Evolutionary conservation across 2,329 filamentous ascomycete species (phyloP), one percentile per base, ranked within the genome.

Genomic region (Blumeria graminis): DNA sequence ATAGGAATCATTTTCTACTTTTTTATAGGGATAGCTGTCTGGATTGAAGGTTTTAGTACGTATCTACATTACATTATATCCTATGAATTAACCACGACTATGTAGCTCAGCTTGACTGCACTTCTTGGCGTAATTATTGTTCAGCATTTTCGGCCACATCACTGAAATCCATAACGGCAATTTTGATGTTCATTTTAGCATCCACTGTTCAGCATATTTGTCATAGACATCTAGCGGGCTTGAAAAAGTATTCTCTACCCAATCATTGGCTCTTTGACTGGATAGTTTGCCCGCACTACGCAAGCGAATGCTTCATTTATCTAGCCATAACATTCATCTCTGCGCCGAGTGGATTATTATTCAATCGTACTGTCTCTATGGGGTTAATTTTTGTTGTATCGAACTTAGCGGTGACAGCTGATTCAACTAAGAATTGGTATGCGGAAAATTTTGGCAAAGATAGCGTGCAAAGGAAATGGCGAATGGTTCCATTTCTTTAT

Each of bases 231-330:
- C 75, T 92, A 18, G 78, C 81, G 45, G 75, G 76, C 41, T 70
- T 92, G 58, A 77, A 79, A 65, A 90, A 88, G 65, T 96, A 98
- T 69, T 84, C 84, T 10, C 73, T 96, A 28, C 90, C 90, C 0
- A 71, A 75, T 1, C 75, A 83, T 58, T 81, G 82, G 2, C 70
- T 84, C 57, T 98, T 96, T 68, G 72, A 72, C 48, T 72, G 74
- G 57, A 68, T 93, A 22, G 70, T 95, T 41, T 93, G 85, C 63
- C 88, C 92, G 16, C 92, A 98, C 69, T 98, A 96, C 68, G 84
- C 84, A 3, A 86, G 83, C 64, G 92, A 96, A 70, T 89, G 86
- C 65, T 66, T 84, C 43, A 78, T 95, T 58, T 96, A 98, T 67
- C 65, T 88, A 18, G 76, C 82, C n/a, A 70, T 98, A 61, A 77